Evolutionary conservation across 192 early-diverging fungal species (phyloP), one percentile per base, ranked within the genome.

Genomic region (Coemansia sp.): DNA sequence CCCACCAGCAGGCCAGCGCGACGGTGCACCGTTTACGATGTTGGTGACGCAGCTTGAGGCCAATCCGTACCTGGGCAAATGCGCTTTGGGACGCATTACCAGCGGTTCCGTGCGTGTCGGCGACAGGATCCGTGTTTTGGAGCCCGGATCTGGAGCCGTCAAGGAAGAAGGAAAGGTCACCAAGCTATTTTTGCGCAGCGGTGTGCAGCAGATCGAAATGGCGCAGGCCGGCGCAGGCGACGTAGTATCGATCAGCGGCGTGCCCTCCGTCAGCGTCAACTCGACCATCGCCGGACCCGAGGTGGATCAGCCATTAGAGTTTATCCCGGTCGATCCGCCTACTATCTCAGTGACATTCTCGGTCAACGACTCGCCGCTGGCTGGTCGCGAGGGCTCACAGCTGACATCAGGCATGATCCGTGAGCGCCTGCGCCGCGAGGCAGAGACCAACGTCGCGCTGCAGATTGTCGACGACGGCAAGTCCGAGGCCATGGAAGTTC

Each of bases 291-390:
- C 89, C 71, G 71, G 82, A 18, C 84, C 85, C 3, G 76, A 76
- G 34, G 66, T 74, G 14, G 68, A 62, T 2, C 75, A 89, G 48
- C 86, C 91, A 40, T 79, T 93, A 18, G 88, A 87, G 71, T 91
- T 85, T 64, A 86, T 89, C 54, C 86, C 90, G n/a, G 84, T 94
- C 49, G 92, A 94, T 64, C 89, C 88, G 34, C 92, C 92, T 3
- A 94, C 92, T 7, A 92, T 94, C 62, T 89, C 90, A 56, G 92
- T 94, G 87, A 85, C 85, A 32, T 92, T 94, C 65, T 88, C 87
- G 30, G 91, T 94, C 62, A 94, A 94, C 69, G 92, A 94, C 71
- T 94, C 92, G 50, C 92, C 92, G 16, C 85, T 92, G 48, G 91
- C 86, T 7, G 92, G 92, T 45, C 85, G 88, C 33, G 92, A 94